Evolutionary conservation across 768 basidiomycete species (phyloP), one percentile per base, ranked within the genome.

Genomic region (Cystobasidium ongulense): DNA sequence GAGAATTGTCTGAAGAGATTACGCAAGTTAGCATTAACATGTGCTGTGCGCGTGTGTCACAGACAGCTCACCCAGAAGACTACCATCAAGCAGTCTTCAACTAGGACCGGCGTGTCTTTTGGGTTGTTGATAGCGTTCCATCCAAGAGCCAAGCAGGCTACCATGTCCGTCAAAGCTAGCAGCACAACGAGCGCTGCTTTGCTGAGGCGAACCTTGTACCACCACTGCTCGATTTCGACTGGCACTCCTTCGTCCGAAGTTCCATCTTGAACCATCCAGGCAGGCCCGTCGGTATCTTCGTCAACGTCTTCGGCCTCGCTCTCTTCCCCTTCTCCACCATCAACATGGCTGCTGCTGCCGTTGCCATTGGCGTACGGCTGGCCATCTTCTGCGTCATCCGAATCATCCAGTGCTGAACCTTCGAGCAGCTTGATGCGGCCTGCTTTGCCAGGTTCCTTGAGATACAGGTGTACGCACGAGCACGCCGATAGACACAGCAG

Each of bases 31-130:
- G 63, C 63, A n/a, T 35, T 53, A 52, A 43, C 41, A 29, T 33
- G 43, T 13, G 50, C 4, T 17, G n/a, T n/a, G 46, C 39, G 10
- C 21, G 11, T n/a, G 33, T 15, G 17, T 38, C 11, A 23, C 13
- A 33, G 25, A 3, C 15, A 18, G n/a, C 43, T 38, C 54, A 71
- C 68, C 68, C 68, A 71, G 54, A 59, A 71, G 10, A 38, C 68
- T 15, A 71, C 33, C 68, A 71, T 71, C 52, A 71, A 43, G 7
- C 29, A 21, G 54, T 71, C 68, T 59, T 71, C 68, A 35, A 71
- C 68, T 17, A 71, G 52, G 52, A 46, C 52, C 23, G 11, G 29
- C 33, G 4, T 59, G 3, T 38, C 68, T 43, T 71, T 59, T 52
- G 68, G 33, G 4, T 36, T 36, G 18, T 23, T 71, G 25, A 43